Conservation (phyloP, 805 yeast genomes). For the Zygosaccharomyces gambellarensis region DNA sequence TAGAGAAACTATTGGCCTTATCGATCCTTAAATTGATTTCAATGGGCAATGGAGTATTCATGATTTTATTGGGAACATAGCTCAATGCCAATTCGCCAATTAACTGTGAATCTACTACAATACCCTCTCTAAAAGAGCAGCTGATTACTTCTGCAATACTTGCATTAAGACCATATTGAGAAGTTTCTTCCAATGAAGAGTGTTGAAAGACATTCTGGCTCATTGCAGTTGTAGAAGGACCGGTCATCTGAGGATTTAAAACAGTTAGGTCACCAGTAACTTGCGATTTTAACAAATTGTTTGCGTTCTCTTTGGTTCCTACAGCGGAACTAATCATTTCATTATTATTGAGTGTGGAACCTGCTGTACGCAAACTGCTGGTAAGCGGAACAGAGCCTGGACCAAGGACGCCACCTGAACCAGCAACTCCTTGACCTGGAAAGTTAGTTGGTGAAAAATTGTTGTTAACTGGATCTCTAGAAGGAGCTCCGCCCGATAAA, state of each 20-base stretch:
- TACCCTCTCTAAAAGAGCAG: constrained; percentile 69
- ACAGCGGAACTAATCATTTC: constrained; percentile 9
- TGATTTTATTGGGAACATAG: constrained; percentile 40
- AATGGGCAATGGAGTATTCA: constrained; percentile 35
- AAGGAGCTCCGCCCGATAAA: neutral
- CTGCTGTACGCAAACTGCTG: constrained; percentile 14
- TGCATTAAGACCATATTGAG: constrained; percentile 64
- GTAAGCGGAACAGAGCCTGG: neutral
- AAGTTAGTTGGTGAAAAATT: neutral
- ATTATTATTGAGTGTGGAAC: constrained; percentile 4
- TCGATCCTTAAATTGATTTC: constrained; percentile 42
- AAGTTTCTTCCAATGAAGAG: constrained; percentile 39
- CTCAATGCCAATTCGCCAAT: constrained; percentile 86
- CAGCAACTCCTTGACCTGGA: neutral
- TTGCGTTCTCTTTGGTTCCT: constrained; percentile 1
- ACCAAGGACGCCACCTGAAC: constrained; percentile 16
- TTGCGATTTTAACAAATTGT: constrained; percentile 20
- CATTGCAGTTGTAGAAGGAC: constrained; percentile 34
- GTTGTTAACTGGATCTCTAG: neutral
- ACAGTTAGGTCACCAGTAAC: constrained; percentile 31
- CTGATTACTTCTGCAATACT: constrained; percentile 82
- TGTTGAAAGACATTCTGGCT: constrained; percentile 41
- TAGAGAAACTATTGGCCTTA: constrained; percentile 40
- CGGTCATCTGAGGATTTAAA: constrained; percentile 43
- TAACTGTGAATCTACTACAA: constrained; percentile 51